Conservation (phyloP, 805 yeast genomes). For the Metschnikowia lochheadii region DNA sequence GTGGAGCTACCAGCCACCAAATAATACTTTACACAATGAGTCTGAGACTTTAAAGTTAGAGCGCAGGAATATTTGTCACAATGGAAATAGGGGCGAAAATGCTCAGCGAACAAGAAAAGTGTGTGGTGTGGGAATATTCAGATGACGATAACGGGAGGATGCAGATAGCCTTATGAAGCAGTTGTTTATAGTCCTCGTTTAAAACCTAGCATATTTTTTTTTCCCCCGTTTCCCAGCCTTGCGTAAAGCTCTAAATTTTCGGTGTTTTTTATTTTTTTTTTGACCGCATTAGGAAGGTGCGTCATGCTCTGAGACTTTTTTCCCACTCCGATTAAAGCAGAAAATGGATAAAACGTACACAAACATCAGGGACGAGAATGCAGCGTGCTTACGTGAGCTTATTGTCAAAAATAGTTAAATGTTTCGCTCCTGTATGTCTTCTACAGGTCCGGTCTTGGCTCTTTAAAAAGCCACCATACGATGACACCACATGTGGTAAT, state of each 20-base stretch:
- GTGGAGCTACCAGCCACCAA: background rate
- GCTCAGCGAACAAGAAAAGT: background rate
- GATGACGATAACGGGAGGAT: background rate
- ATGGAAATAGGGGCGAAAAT: background rate
- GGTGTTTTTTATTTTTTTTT: constrained; percentile 4
- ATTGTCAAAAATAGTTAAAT: background rate
- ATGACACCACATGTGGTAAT: background rate
- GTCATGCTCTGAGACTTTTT: constrained; percentile 3
- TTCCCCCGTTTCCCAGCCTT: background rate
- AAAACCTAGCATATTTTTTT: background rate
- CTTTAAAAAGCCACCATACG: background rate
- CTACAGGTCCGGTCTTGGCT: background rate
- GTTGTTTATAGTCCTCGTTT: constrained; percentile 4
- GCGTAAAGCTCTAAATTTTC: constrained; percentile 1
- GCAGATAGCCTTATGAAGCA: constrained; percentile 1
- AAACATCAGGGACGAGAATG: constrained; percentile 4
- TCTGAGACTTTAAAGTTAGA: background rate
- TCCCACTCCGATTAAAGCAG: background rate
- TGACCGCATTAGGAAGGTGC: constrained; percentile 6
- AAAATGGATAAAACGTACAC: constrained; percentile 12
- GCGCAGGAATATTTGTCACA: background rate
- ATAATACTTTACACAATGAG: background rate
- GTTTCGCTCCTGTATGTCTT: background rate
- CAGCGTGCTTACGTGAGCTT: background rate
- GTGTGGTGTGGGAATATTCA: background rate